Conservation (phyloP, 805 yeast genomes). For the Ogataea paraovalis region DNA sequence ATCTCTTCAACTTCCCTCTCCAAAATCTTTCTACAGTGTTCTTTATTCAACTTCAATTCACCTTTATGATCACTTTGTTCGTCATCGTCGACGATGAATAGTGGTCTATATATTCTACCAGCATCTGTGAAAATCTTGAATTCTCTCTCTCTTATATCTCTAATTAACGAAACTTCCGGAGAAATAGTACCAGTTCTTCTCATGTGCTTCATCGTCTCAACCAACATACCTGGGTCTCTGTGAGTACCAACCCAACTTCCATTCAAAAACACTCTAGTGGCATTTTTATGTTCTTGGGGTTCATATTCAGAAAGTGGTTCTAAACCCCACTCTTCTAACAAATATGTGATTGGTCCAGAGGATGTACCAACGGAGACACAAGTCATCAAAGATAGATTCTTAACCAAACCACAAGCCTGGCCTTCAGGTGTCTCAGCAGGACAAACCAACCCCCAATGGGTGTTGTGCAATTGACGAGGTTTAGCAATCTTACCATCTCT, state of each 20-base stretch:
- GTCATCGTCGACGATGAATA: constrained; percentile 89
- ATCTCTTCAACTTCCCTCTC: constrained; percentile 58
- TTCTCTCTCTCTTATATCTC: constrained; percentile 96
- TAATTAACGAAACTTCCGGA: constrained; percentile 92
- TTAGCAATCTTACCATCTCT: constrained; percentile 98
- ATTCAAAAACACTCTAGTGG: constrained; percentile 91
- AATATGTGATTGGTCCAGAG: constrained; percentile 89
- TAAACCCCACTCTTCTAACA: constrained; percentile 99
- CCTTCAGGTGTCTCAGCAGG: constrained; percentile 99
- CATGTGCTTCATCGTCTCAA: constrained; percentile 83
- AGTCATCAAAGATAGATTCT: constrained; percentile 92
- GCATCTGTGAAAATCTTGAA: constrained; percentile 97
- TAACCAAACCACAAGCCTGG: constrained; percentile 99
- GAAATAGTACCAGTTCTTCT: constrained; percentile 95
- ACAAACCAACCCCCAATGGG: constrained; percentile 99
- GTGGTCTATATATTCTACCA: constrained; percentile 95
- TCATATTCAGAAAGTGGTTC: constrained; percentile 95
- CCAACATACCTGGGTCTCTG: constrained; percentile 89
- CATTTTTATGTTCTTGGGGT: constrained; percentile 86
- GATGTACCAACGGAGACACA: constrained; percentile 97
- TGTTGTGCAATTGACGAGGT: constrained; percentile 98
- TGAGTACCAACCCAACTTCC: constrained; percentile 99
- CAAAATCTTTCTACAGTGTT: constrained; percentile 69
- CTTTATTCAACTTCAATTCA: constrained; percentile 79
- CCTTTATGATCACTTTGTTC: constrained; percentile 64